These are phyloP conservation scores for Starmerella gropengiesseri DNA, from an alignment of 805 yeast genomes.

Conservation along the genomic window DNA sequence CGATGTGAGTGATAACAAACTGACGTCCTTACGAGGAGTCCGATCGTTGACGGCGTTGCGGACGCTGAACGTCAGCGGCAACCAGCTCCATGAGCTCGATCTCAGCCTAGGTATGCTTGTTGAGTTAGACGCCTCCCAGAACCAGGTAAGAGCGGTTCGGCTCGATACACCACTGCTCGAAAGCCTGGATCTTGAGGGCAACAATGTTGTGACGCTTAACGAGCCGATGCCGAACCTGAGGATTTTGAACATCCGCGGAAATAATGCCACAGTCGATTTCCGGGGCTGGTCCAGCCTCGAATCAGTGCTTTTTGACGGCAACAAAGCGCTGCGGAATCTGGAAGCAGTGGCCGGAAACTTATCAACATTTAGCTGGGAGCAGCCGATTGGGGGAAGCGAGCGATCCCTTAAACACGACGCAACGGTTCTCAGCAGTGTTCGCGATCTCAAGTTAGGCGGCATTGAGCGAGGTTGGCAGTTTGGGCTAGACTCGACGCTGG, in stretches of 20 bases:
- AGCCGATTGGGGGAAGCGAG: background rate
- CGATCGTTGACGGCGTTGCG: constrained; percentile 19
- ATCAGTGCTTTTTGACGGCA: constrained; percentile 23
- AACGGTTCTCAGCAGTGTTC: constrained; percentile 6
- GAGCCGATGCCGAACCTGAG: constrained; percentile 19
- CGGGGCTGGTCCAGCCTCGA: constrained; percentile 19
- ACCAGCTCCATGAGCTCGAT: constrained; percentile 17
- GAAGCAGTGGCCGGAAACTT: constrained; percentile 14
- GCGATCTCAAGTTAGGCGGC: constrained; percentile 19
- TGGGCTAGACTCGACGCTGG: background rate
- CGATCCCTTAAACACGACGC: constrained; percentile 5
- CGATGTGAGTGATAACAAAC: constrained; percentile 20
- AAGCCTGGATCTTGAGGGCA: constrained; percentile 18
- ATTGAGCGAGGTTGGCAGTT: constrained; percentile 10
- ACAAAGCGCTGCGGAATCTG: constrained; percentile 12
- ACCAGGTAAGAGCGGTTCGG: constrained; percentile 16
- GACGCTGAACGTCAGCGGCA: constrained; percentile 19
- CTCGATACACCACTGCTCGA: constrained; percentile 21
- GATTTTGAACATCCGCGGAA: constrained; percentile 18
- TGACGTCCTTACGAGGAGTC: constrained; percentile 18
- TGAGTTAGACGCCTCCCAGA: constrained; percentile 21
- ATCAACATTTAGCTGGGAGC: constrained; percentile 22
- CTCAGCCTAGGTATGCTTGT: constrained; percentile 16
- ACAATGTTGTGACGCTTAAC: constrained; percentile 14
- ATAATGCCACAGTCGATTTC: constrained; percentile 20